Evolutionary conservation across 768 basidiomycete genomes (phyloP).

Genomic region (Kwoniella newhampshirensis): DNA sequence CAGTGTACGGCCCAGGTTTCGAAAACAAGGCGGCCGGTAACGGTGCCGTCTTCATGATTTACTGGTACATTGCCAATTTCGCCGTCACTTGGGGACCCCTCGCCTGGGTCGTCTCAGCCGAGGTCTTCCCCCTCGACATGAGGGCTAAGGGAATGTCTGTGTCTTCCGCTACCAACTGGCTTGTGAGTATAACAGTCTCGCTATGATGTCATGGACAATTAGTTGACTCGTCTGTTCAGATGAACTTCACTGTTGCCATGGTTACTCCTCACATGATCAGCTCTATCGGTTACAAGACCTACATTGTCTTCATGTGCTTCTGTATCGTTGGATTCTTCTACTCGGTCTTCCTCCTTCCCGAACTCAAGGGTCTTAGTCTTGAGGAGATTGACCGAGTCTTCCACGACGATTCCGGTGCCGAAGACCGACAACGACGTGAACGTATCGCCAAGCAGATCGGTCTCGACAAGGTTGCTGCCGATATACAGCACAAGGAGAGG

Average conservation of each 20-base stretch:
- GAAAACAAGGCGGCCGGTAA: conserved; percentile 65
- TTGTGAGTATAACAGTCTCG: conserved; percentile 23
- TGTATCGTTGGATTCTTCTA: conserved; percentile 69
- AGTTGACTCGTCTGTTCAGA: conserved; percentile 11
- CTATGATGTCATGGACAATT: not conserved
- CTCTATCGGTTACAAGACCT: conserved; percentile 69
- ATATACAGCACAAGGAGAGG: conserved; percentile 45
- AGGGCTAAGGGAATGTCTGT: conserved; percentile 75
- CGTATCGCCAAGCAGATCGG: conserved; percentile 67
- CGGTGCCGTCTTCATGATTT: conserved; percentile 59
- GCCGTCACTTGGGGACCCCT: conserved; percentile 69
- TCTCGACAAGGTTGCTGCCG: conserved; percentile 55
- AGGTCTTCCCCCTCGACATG: conserved; percentile 60
- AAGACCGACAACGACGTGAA: conserved; percentile 60
- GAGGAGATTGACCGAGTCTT: conserved; percentile 88
- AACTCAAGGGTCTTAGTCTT: conserved; percentile 61
- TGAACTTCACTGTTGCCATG: conserved; percentile 58
- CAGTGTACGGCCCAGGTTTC: conserved; percentile 58
- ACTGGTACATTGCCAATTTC: conserved; percentile 73
- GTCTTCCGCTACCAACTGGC: conserved; percentile 71
- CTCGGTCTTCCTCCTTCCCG: conserved; percentile 62
- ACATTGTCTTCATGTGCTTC: conserved; percentile 64
- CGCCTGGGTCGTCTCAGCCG: conserved; percentile 70
- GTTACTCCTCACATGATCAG: conserved; percentile 71
- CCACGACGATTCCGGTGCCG: conserved; percentile 62